phyloP scores from a whole-genome alignment of 1,284 basidiomycete species.

The Phellopilus nigrolimitatus region DNA sequence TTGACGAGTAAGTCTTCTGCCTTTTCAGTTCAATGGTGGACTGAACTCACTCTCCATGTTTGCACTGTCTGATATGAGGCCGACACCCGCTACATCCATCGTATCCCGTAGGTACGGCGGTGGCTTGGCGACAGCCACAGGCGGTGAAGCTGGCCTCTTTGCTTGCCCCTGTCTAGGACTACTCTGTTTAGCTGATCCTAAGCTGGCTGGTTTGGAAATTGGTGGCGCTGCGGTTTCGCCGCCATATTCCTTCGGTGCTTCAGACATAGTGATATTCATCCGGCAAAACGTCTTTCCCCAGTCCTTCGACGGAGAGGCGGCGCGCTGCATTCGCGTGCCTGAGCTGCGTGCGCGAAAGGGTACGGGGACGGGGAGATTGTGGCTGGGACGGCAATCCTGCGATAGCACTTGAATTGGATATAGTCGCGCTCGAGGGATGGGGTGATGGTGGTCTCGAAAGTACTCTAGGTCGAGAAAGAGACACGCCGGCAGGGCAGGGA shows the following conservation, averaged over 20 bases:
- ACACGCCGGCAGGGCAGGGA: not conserved
- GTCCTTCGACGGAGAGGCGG: not conserved
- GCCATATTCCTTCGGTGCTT: not conserved
- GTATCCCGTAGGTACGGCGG: constrained; percentile 4
- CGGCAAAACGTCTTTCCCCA: not conserved
- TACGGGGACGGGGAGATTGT: not conserved
- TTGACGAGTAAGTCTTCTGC: not conserved
- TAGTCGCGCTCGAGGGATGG: not conserved
- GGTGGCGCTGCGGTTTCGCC: not conserved
- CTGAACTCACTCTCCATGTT: constrained; percentile 13
- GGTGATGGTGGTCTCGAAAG: not conserved
- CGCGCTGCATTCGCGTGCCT: constrained; percentile 9
- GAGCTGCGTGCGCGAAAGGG: constrained; percentile 5
- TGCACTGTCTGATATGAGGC: constrained; percentile 11
- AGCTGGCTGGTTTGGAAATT: not conserved
- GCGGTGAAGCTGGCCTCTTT: not conserved
- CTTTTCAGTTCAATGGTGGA: not conserved
- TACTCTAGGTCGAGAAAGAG: not conserved
- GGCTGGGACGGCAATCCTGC: not conserved
- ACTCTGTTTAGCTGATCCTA: too few species aligned
- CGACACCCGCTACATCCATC: constrained; percentile 1
- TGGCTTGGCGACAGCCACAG: not conserved
- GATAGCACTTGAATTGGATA: not conserved
- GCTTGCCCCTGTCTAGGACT: not conserved
- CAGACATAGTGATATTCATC: not conserved